Base-by-base conservation (phyloP, 2,329 filamentous ascomycete species). In the Macrophomina phaseolina region DNA sequence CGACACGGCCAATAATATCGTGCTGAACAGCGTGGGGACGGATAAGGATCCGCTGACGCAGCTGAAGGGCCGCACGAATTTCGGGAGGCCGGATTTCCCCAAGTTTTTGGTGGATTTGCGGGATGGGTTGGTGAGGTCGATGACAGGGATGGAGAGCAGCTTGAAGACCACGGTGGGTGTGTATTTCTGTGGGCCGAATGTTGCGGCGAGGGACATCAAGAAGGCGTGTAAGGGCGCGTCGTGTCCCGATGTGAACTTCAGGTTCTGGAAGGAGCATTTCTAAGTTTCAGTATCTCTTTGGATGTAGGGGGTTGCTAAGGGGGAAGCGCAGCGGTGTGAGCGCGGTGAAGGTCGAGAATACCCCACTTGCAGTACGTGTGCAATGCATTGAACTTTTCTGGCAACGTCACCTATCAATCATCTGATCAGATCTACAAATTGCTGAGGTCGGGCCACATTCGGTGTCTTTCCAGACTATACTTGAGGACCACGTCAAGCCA, bases 261-360 rank as follows among this genome's bases (percentile, higher is more conserved):
- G 92, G 74, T 99, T 99, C 84, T 99, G 95, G 95, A 99, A 99
- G 83, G 95, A 99, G 81, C 94, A 99, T 77, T 85, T 84, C 70
- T 85, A 77, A 69, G 69, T 32, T n/a, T n/a, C 42, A 5, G 1
- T 45, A 5, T 45, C 14, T 45, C 16, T 45, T 45, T 45, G 11
- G 42, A 16, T 45, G 42, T 5, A n/a, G 42, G 16, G 16, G 42
- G 4, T 14, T 5, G 42, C 11, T 12, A 45, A 23, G 23, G 23
- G 23, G 23, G 23, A 23, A 23, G 23, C 23, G 23, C 23, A 23
- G 23, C 23, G 23, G 23, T 23, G 23, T 23, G 23, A 23, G 23
- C 23, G 23, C 2, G 23, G 23, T 23, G 23, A 23, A 23, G 23
- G 23, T 23, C 23, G 23, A 23, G 23, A 23, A 23, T 23, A 23